A percentile compares a stretch with the other conserved stretches of the same genome.
These are phyloP conservation scores for Penicillium sp. DNA, from an alignment of 2,329 filamentous ascomycete genomes.

Conservation along the genomic window DNA sequence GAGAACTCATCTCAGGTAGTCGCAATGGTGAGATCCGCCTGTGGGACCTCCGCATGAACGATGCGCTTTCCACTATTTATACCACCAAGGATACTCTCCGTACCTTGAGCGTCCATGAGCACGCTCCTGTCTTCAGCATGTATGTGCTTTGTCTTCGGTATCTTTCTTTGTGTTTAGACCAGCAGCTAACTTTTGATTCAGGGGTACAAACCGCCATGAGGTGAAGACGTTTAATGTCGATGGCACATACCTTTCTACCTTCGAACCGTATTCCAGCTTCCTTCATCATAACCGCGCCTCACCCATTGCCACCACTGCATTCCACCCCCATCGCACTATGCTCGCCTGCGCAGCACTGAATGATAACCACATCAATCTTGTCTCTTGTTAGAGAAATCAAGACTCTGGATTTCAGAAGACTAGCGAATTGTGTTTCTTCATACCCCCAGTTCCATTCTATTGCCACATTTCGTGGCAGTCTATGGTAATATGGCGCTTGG, in stretches of 20 bases:
- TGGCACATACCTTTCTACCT: slow-evolving; percentile 72
- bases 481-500: background rate
- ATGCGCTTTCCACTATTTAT: slow-evolving; percentile 69
- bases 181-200: slow-evolving; percentile 40
- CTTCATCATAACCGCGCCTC: slow-evolving; percentile 75
- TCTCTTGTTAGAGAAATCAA: slow-evolving; percentile 57
- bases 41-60: slow-evolving; percentile 92
- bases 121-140: slow-evolving; percentile 92
- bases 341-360: slow-evolving; percentile 83
- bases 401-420: background rate
- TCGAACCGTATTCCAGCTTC: slow-evolving; percentile 90
- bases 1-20: slow-evolving; percentile 87
- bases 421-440: background rate
- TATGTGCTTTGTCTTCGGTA: slow-evolving; percentile 52
- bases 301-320: slow-evolving; percentile 84
- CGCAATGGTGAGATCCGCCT: slow-evolving; percentile 90
- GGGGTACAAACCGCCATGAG: slow-evolving; percentile 81
- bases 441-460: background rate
- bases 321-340: slow-evolving; percentile 92
- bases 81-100: slow-evolving; percentile 76
- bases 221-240: slow-evolving; percentile 93
- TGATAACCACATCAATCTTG: slow-evolving; percentile 88
- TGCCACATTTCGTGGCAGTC: background rate
- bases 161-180: background rate
- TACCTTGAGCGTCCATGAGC: slow-evolving; percentile 90